Percentiles rank a stretch among this genome's conserved stretches.
Evolutionary conservation across 345 rosid genomes (phyloP).

Genomic region (Leavenworthia alabamica): DNA sequence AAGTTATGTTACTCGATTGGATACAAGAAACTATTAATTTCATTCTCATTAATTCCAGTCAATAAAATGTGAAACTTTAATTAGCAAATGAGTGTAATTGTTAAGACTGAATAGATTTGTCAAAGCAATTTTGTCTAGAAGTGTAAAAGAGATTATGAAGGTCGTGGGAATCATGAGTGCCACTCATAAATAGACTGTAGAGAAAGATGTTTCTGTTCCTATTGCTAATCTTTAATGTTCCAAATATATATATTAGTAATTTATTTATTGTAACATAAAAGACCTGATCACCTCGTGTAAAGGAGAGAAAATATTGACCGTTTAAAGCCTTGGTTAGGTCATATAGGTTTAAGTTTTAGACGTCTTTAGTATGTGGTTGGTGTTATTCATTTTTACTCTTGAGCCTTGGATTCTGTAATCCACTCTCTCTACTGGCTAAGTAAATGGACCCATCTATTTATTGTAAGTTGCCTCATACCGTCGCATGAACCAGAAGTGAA

Average conservation of each 20-base stretch:
- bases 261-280: background rate
- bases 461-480: constrained; percentile 22
- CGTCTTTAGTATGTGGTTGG: background rate
- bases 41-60: background rate
- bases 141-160: constrained; percentile 8
- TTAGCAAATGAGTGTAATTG: too few relatives aligned
- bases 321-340: background rate
- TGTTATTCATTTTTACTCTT: background rate
- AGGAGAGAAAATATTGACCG: background rate
- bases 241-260: background rate
- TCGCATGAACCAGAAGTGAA: constrained; percentile 9
- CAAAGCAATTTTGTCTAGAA: background rate
- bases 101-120: too few relatives aligned
- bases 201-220: constrained; percentile 15
- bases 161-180: constrained; percentile 55
- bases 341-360: background rate
- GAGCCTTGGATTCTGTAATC: constrained; percentile 34
- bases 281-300: background rate
- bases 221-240: background rate
- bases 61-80: background rate
- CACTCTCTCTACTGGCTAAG: constrained; percentile 24
- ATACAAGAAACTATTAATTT: background rate
- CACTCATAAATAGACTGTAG: constrained; percentile 51
- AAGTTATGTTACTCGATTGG: background rate
- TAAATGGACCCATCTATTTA: constrained; percentile 21